These are phyloP conservation scores for Podaxis sp. DNA, from an alignment of 768 basidiomycete genomes.

Conservation along the genomic window DNA sequence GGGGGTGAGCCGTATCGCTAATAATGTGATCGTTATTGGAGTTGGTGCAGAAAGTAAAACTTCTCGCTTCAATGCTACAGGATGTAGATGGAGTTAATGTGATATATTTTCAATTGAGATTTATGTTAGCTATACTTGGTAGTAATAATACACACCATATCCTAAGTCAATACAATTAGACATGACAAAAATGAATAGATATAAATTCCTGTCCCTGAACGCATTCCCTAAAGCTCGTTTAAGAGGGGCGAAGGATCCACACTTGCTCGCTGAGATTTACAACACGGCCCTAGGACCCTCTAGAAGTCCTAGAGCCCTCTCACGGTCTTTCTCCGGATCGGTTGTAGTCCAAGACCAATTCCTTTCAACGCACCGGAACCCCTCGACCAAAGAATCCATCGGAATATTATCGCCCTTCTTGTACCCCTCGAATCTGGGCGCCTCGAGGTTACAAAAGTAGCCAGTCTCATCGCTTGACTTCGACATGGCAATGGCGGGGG, in stretches of 20 bases:
- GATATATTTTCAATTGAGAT: no score
- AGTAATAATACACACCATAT: no score
- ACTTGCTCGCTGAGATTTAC: not conserved
- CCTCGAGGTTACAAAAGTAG: slow-evolving; percentile 11
- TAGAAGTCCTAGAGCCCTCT: slow-evolving; percentile 15
- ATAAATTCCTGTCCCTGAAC: not conserved
- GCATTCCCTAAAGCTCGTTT: not conserved
- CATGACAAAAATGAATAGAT: not conserved
- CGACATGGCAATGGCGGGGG: slow-evolving; percentile 21
- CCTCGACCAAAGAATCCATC: slow-evolving; percentile 15
- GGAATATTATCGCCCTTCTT: slow-evolving; percentile 22
- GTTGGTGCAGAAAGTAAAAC: no score
- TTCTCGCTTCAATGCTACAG: no score
- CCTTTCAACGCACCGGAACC: slow-evolving; percentile 17
- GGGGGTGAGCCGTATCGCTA: no score
- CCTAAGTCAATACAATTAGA: no score
- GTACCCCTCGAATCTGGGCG: slow-evolving; percentile 23
- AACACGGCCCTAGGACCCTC: not conserved
- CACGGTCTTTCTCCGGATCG: slow-evolving; percentile 21
- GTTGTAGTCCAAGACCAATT: slow-evolving; percentile 23
- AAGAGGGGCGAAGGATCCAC: not conserved
- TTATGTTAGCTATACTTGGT: no score
- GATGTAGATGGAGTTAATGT: no score
- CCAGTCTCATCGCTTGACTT: slow-evolving; percentile 13
- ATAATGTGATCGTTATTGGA: no score